Evolutionary conservation across 345 rosid species (phyloP), one percentile per base, ranked within the genome.

Genomic region (Reutealis trisperma): DNA sequence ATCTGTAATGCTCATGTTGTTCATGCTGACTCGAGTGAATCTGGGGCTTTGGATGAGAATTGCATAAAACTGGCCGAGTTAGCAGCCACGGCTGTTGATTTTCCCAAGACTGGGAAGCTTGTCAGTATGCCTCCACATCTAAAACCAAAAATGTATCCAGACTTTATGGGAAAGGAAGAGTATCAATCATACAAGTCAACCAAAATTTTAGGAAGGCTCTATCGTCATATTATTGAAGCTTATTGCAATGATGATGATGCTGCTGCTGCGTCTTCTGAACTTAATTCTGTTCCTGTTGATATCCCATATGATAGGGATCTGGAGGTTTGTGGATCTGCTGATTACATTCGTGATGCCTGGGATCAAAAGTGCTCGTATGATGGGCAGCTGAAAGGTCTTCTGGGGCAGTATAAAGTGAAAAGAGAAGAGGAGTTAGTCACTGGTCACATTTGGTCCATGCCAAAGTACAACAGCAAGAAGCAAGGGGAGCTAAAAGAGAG

Each of bases 391-490:
- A 83, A 83, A 22, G 94, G 96, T 63, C 94, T 93, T 71, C 89
- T 91, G 6, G 86, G 82, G 24, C 97, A 91, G 77, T 93, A 95
- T 75, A 89, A 90, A 74, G 99, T 95, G 61, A 89, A 84, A 67
- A 85, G 86, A 76, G 99, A 93, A 83, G 99, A 92, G 78, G 99
- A 93, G 90, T 58, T 96, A 18, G 94, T 96, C 54, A 96, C 98
- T 0, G 99, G 99, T 37, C 94, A 96, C 18, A 81, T 96, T 73
- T 96, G 98, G 98, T 96, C 98, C 30, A 93, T 96, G 98, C 94
- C 93, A 0, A 90, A 85, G 70, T 82, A 86, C 74, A 75, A 41
- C 51, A 89, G 99, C 84, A 82, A 87, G 77, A 92, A 89, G 84
- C 90, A 89, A 75, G 96, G 93, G 19, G 94, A 93, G 0, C 78